Evolutionary conservation across 345 rosid species (phyloP), one percentile per base, ranked within the genome.

Genomic region (Boechera retrofracta): DNA sequence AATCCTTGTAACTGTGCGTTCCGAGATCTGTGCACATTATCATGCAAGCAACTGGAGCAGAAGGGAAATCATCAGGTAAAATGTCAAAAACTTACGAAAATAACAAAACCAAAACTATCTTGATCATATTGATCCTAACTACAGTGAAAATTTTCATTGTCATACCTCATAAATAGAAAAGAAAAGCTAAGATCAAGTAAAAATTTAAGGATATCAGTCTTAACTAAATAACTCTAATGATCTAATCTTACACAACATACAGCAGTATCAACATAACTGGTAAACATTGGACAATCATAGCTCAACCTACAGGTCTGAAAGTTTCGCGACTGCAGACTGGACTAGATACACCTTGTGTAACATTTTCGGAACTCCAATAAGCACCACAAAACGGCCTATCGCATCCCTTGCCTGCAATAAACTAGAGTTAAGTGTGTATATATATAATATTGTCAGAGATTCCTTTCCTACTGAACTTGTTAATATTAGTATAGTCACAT

Each of bases 341-440:
- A 36, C 80, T 71, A 48, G 75, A 44, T 64, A 79, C 82, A 75
- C 86, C 78, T 48, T 81, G 58, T 5, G 80, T 65, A 78, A 86
- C 83, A 73, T 83, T 83, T 79, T 70, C 84, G 38, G 89, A 72
- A 63, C 78, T 88, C 98, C 97, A 94, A 63, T 92, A 94, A 51
- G 97, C 90, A 72, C 97, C 92, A 72, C 97, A 92, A 84, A 85
- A 92, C 67, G 89, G 83, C 82, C 90, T 86, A 80, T 90, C 91
- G 67, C 98, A 94, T 74, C 97, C 97, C 78, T 84, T 52, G 82
- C 98, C 98, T 94, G 84, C 77, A 79, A 80, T 11, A 72, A 52
- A 72, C 41, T 10, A 53, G 70, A 53, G 41, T 76, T 10, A 49
- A 58, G 42, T 2, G 42, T 38, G 60, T 57, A 1, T 18, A 5